Conservation (phyloP, 2,329 filamentous ascomycete genomes). For the Trichoderma citrinoviride region DNA sequence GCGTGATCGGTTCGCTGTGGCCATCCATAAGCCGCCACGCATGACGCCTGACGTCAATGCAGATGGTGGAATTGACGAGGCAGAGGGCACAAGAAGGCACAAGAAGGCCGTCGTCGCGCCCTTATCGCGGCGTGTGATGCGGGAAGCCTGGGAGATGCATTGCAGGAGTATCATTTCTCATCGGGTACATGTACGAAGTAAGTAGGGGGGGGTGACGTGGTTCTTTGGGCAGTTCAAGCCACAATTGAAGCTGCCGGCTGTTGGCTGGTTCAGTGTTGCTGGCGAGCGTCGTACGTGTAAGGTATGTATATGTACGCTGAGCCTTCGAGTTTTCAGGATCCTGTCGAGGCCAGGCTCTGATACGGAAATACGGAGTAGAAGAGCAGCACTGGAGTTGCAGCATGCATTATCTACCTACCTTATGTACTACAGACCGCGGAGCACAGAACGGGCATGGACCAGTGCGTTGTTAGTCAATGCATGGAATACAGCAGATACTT, state of each 20-base stretch:
- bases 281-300: too few species aligned
- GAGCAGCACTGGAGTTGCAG: too few species aligned
- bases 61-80: not conserved
- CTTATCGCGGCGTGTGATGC: slow-evolving; percentile 13
- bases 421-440: too few species aligned
- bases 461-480: not conserved
- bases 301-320: too few species aligned
- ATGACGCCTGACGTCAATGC: slow-evolving; percentile 21
- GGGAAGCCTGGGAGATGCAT: not conserved
- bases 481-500: not conserved
- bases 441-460: not conserved
- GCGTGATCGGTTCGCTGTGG: slow-evolving; percentile 20
- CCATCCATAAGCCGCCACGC: slow-evolving; percentile 21
- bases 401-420: too few species aligned
- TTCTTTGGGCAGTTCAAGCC: not conserved
- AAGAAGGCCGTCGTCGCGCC: not conserved
- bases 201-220: slow-evolving; percentile 7
- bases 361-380: too few species aligned
- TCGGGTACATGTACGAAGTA: too few species aligned
- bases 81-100: too few species aligned
- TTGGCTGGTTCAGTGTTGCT: too few species aligned
- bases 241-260: not conserved
- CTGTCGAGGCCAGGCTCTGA: too few species aligned
- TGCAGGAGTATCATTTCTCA: not conserved
- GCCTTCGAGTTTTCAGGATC: too few species aligned